phyloP scores from a whole-genome alignment of 2,329 filamentous ascomycete genomes.

The Diaporthe destruens region DNA sequence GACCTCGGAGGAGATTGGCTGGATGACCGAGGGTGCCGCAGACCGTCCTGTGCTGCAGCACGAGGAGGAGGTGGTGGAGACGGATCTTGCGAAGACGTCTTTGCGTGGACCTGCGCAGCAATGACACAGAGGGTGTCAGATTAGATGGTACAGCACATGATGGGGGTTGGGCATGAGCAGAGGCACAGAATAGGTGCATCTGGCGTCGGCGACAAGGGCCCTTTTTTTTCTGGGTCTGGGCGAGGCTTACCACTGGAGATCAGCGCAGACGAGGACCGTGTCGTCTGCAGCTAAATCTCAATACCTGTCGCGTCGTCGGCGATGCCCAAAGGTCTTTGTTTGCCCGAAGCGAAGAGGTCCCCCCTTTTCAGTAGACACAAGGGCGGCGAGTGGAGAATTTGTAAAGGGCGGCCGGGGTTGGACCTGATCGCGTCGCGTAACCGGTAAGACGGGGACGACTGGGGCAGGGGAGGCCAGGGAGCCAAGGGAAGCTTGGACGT shows the following conservation, averaged over 20 bases:
- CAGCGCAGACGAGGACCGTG: conserved; percentile 70
- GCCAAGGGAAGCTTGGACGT: conserved; percentile 34
- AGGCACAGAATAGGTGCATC: background rate
- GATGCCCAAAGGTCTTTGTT: conserved; percentile 38
- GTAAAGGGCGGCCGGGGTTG: conserved; percentile 32
- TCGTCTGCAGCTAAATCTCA: conserved; percentile 73
- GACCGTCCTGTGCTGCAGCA: conserved; percentile 72
- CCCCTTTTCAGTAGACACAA: conserved; percentile 36
- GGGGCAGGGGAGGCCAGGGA: conserved; percentile 18
- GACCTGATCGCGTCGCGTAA: conserved; percentile 42
- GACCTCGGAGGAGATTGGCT: conserved; percentile 59
- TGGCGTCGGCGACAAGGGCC: conserved; percentile 19
- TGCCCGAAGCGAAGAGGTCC: conserved; percentile 40
- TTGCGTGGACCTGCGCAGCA: conserved; percentile 55
- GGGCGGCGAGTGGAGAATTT: conserved; percentile 37
- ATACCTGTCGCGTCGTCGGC: conserved; percentile 42
- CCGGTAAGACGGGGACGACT: conserved; percentile 38
- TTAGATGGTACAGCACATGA: conserved; percentile 6
- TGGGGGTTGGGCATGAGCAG: conserved; percentile 20
- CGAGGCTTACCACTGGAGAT: conserved; percentile 66
- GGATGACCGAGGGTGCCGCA: conserved; percentile 53
- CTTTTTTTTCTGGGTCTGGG: conserved; percentile 31
- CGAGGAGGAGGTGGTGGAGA: conserved; percentile 66
- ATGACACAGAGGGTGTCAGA: conserved; percentile 42
- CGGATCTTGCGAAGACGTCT: conserved; percentile 68